Percentiles rank a stretch among this genome's conserved stretches.
Evolutionary conservation across 768 basidiomycete genomes (phyloP).

Genomic region (Psilocybe sp.): DNA sequence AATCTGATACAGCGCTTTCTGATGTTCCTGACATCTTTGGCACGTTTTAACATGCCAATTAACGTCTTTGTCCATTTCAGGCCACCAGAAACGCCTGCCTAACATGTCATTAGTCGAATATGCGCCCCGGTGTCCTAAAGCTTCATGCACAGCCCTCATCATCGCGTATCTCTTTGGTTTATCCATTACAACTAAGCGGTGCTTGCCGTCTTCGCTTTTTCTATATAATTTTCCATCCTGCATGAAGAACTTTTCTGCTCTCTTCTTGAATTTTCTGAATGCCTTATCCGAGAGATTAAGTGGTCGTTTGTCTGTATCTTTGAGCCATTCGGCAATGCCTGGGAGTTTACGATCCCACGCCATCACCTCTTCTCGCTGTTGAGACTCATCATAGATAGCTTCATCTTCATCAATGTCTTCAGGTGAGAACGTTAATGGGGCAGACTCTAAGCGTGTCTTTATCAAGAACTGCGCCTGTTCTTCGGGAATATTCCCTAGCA

Average conservation of each 20-base stretch:
- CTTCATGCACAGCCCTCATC: constrained; percentile 18
- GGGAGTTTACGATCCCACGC: background rate
- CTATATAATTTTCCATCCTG: constrained; percentile 14
- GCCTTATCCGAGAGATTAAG: background rate
- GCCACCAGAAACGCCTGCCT: constrained; percentile 26
- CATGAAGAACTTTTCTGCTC: constrained; percentile 15
- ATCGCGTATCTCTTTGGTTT: constrained; percentile 16
- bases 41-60: constrained; percentile 23
- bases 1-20: constrained; percentile 13
- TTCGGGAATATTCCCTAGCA: too few species aligned
- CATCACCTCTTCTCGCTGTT: background rate
- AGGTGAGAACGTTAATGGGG: background rate
- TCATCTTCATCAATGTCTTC: background rate
- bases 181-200: constrained; percentile 19
- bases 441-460: too few species aligned
- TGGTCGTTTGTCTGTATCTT: background rate
- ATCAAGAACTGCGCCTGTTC: too few species aligned
- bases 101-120: constrained; percentile 17
- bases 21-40: constrained; percentile 18
- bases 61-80: constrained; percentile 19
- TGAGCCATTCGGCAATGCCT: constrained; percentile 2
- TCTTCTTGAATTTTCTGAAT: constrained; percentile 1
- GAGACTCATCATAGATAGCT: background rate
- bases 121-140: constrained; percentile 21
- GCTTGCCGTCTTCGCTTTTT: background rate